Percentiles rank a stretch among this genome's conserved stretches.
Evolutionary conservation across 768 basidiomycete species (phyloP).

Genomic region (Naganishia kalamii): DNA sequence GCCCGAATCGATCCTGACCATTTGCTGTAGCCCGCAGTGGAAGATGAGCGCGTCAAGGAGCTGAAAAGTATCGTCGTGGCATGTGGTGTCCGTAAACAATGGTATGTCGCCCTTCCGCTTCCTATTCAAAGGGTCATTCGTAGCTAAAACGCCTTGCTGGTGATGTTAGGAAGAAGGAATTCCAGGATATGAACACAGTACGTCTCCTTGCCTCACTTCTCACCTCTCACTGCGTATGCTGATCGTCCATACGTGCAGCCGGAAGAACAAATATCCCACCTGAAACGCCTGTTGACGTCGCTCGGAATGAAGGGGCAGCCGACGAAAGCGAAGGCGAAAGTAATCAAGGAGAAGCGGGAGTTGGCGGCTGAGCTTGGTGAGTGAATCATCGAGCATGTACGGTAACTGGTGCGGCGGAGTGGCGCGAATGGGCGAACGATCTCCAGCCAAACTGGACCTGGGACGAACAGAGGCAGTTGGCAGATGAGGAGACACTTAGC

Average conservation of each 20-base stretch:
- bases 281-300: conserved; percentile 26
- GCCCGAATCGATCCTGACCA: neutral
- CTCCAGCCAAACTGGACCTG: no score
- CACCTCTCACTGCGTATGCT: neutral
- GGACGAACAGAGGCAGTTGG: no score
- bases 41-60: conserved; percentile 28
- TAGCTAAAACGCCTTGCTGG: neutral
- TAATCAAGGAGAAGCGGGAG: conserved; percentile 67
- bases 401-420: no score
- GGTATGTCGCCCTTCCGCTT: neutral
- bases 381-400: no score
- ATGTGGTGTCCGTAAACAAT: conserved; percentile 41
- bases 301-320: conserved; percentile 73
- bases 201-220: neutral
- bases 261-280: conserved; percentile 30
- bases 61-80: conserved; percentile 38
- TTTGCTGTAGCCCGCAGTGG: neutral
- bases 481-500: no score
- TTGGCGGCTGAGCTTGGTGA: conserved; percentile 69
- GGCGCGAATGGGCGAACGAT: no score
- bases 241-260: conserved; percentile 22
- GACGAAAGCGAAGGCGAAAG: conserved; percentile 73
- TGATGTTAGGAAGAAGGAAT: conserved; percentile 33
- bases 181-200: conserved; percentile 32
- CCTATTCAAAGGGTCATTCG: neutral